Base-by-base conservation (phyloP, 164 flowering plant species). In the Tetrastigma voinierianum region DNA sequence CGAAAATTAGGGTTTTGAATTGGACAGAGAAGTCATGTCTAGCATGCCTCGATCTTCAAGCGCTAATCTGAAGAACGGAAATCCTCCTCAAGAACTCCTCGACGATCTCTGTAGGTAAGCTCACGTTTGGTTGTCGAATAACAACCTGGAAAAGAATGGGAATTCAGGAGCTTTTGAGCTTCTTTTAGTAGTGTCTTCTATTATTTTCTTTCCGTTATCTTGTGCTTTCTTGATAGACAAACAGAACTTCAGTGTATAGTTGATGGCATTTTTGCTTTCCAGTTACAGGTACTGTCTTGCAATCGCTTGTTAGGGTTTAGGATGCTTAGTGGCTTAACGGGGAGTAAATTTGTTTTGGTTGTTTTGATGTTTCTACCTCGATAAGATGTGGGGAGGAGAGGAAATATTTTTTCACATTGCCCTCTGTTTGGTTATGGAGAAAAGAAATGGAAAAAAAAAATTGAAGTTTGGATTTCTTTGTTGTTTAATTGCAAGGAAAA, bases 101-200 rank as follows among this genome's bases (percentile, higher is more conserved):
- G 96, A 91, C 77, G 97, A 91, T 80, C 93, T 87, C 74, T 91
- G 97, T 90, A 91, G 96, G 97, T 87, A 8, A 44, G 6, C 1
- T 4, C 18, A 15, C 4, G 45, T 47, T 48, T 19, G 52, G 64
- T n/a, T 61, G 14, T 17, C 19, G n/a, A 2, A 54, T 14, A 46
- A 47, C 47, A 8, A 15, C 2, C 17, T 24, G 32, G 47, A 15
- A 59, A 9, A 18, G 12, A 9, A 21, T 21, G 44, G 13, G 5
- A 57, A 21, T 2, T 21, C 13, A 11, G 13, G 20, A 44, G 46
- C 9, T 32, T 32, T 32, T 32, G 40, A 32, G 40, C 40, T 40
- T 20, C 12, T 7, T 32, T 14, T 6, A 6, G 9, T 18, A 52
- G 4, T 61, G 11, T 9, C 10, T 21, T 43, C 4, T 11, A 14